Base-by-base conservation (phyloP, 202 grass and related monocot species). In the Panicum hallii region DNA sequence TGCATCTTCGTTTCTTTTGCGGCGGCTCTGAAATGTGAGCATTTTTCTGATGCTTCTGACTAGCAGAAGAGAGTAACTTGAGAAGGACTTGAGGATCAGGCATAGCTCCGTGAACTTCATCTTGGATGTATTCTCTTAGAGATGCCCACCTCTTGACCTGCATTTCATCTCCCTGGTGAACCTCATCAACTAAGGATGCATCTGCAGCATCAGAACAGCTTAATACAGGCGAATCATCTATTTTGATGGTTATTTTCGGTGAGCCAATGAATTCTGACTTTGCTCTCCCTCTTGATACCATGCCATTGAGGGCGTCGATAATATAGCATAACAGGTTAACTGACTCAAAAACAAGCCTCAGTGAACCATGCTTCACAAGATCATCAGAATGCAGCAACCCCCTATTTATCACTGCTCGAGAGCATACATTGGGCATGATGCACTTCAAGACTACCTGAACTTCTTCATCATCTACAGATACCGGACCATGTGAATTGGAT, bases 21-120 rank as follows among this genome's bases (percentile, higher is more conserved):
- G 78, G 67, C 86, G 90, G 89, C 83, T 86, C 86, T 9, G 75
- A 72, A 91, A 85, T 66, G 69, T 83, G 70, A 50, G 30, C 15
- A 19, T 41, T 67, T 79, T 88, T 95, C 82, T 90, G 79, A 90
- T 85, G 69, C 74, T 87, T 92, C 78, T 83, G 85, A 85, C 91
- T 82, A 48, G 83, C 61, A 83, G 87, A 90, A 64, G 93, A 95
- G 15, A 98, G 85, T 82, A 98, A 88, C 88, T 98, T 98, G 19
- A 95, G 82, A 60, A 95, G 72, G 43, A 98, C 93, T 90, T 98
- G 95, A 17, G 89, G 89, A 83, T 98, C 95, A 87, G 95, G 93
- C 57, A 98, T 87, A 75, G 80, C 81, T 79, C 77, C 89, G n/a
- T 88, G 92, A 26, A 93, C 77, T 61, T 90, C 89, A 72, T 98